A percentile compares a stretch with the other conserved stretches of the same genome.
Conservation (phyloP, 2,329 filamentous ascomycete genomes). For the Gnomoniopsis smithogilvyi region DNA sequence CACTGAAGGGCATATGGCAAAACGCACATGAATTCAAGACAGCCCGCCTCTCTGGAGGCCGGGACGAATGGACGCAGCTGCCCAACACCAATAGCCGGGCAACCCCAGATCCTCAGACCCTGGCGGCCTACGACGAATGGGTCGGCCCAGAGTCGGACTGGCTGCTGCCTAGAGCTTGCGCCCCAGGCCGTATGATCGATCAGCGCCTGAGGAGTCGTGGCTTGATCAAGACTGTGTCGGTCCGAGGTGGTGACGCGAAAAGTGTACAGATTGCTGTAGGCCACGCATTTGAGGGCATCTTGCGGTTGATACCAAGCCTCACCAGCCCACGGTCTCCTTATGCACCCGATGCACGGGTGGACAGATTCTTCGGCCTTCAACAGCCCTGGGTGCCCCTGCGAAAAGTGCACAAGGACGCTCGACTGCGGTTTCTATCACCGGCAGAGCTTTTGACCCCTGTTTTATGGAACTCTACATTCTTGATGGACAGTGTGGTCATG, state of each 20-base stretch:
- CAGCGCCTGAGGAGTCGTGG: conserved; percentile 73
- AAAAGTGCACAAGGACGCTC: conserved; percentile 71
- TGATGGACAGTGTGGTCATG: conserved; percentile 71
- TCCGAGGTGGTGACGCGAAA: conserved; percentile 62
- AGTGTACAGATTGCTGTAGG: conserved; percentile 65
- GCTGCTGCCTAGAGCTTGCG: conserved; percentile 67
- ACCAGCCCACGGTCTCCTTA: conserved; percentile 28
- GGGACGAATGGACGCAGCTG: conserved; percentile 54
- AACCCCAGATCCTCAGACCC: conserved; percentile 38
- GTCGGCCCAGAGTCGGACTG: conserved; percentile 51
- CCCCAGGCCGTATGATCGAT: conserved; percentile 59
- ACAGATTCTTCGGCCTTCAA: conserved; percentile 57
- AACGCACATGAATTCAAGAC: conserved; percentile 45
- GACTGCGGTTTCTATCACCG: conserved; percentile 66
- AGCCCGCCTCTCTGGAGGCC: conserved; percentile 27
- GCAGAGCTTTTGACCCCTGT: conserved; percentile 71
- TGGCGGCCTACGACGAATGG: conserved; percentile 48
- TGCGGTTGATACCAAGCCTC: conserved; percentile 40
- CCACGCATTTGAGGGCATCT: conserved; percentile 57
- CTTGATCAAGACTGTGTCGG: conserved; percentile 60
- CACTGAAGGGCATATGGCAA: conserved; percentile 54
- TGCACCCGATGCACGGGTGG: conserved; percentile 30
- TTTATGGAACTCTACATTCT: conserved; percentile 68
- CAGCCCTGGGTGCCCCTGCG: conserved; percentile 72
- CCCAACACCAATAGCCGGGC: conserved; percentile 45